These are phyloP conservation scores for Colletotrichum orchidophilum DNA, from an alignment of 2,329 filamentous ascomycete genomes.

Conservation along the genomic window DNA sequence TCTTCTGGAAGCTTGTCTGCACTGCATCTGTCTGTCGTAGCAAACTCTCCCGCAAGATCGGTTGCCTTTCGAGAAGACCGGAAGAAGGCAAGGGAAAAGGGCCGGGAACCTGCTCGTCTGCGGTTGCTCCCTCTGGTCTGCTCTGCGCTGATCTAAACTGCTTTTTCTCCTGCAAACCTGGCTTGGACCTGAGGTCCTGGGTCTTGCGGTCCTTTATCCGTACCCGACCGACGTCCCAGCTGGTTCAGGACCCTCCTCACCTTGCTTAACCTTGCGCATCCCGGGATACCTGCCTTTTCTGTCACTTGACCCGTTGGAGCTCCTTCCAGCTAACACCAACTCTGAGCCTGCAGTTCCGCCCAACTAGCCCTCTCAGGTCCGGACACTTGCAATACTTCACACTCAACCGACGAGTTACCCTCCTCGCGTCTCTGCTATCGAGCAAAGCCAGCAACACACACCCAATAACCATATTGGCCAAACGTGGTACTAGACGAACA, in stretches of 20 bases:
- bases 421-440: background rate
- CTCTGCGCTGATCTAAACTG: background rate
- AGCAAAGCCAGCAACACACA: background rate
- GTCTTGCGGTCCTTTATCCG: background rate
- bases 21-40: constrained; percentile 9
- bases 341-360: background rate
- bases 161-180: background rate
- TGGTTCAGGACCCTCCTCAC: constrained; percentile 24
- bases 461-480: background rate
- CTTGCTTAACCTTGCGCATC: constrained; percentile 17
- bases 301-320: constrained; percentile 31
- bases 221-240: constrained; percentile 7
- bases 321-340: constrained; percentile 27
- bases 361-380: constrained; percentile 6
- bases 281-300: constrained; percentile 29
- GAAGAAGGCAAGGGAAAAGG: background rate
- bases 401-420: background rate
- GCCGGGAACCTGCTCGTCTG: background rate
- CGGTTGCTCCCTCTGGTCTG: background rate
- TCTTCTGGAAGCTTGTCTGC: constrained; percentile 22
- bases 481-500: background rate
- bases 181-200: background rate
- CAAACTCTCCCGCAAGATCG: background rate
- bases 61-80: constrained; percentile 20
- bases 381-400: background rate